phyloP scores from a whole-genome alignment of 441 rosid genomes.

The Eruca vesicaria region DNA sequence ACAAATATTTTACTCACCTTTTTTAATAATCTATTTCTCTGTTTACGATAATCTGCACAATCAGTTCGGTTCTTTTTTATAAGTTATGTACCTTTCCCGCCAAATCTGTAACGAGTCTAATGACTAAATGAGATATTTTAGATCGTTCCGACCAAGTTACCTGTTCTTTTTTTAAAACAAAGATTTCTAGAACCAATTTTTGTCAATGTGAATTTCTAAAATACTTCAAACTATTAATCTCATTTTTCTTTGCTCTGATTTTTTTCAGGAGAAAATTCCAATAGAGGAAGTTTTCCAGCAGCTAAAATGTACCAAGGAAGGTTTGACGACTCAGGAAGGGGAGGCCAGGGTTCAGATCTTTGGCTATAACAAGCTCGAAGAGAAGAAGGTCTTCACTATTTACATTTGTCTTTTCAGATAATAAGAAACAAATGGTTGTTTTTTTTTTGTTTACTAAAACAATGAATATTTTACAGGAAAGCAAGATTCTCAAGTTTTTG shows the following conservation, averaged over 20 bases:
- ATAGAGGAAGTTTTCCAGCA: slow-evolving; percentile 57
- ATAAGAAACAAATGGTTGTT: too few relatives aligned
- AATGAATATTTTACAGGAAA: slow-evolving; percentile 55
- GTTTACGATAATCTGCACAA: too few relatives aligned
- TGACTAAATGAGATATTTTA: neutral
- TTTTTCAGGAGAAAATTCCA: neutral
- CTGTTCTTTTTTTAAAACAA: slow-evolving; percentile 27
- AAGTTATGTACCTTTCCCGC: neutral
- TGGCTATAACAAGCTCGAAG: slow-evolving; percentile 63
- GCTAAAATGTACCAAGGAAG: slow-evolving; percentile 53
- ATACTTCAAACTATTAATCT: too few relatives aligned
- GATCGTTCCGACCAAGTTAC: neutral
- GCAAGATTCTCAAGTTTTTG: slow-evolving; percentile 85
- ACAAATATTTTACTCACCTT: neutral
- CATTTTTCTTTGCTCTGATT: too few relatives aligned
- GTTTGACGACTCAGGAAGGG: slow-evolving; percentile 49
- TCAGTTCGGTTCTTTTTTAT: too few relatives aligned
- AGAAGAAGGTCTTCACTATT: neutral
- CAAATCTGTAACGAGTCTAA: neutral
- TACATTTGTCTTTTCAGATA: too few relatives aligned
- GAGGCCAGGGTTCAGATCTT: slow-evolving; percentile 45
- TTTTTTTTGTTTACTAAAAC: neutral
- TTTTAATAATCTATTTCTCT: neutral
- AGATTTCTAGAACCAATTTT: too few relatives aligned
- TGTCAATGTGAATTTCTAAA: too few relatives aligned